A percentile compares a stretch with the other conserved stretches of the same genome.
Conservation (phyloP, 768 basidiomycete species). For the Sistotremastrum niveocremeum region DNA sequence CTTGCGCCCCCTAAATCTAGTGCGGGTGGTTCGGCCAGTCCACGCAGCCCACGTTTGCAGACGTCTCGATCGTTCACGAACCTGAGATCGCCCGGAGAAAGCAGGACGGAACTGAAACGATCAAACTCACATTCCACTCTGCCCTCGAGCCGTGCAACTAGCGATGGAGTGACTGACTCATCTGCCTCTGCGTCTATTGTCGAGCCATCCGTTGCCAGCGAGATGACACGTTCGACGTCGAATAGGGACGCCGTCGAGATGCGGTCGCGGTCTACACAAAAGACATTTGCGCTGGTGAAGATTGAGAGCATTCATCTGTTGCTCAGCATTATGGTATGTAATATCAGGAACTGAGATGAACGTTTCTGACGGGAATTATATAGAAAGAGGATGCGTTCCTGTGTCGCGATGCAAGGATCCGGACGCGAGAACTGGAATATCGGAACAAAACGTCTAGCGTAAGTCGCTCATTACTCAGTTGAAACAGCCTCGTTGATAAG, state of each 20-base stretch:
- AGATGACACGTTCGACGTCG: too few relatives aligned
- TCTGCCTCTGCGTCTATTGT: too few relatives aligned
- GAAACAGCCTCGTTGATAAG: slow-evolving; percentile 2
- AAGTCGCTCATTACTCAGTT: slow-evolving; percentile 17
- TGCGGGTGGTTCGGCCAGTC: too few relatives aligned
- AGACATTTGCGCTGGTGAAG: slow-evolving; percentile 70
- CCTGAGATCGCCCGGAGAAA: background rate
- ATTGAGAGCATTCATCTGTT: slow-evolving; percentile 57
- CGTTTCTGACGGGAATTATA: background rate
- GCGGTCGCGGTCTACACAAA: slow-evolving; percentile 68
- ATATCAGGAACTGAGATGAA: background rate
- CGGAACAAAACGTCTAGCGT: slow-evolving; percentile 77
- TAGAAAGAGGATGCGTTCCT: slow-evolving; percentile 72
- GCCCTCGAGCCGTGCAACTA: too few relatives aligned
- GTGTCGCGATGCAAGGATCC: slow-evolving; percentile 64
- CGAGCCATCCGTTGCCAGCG: too few relatives aligned
- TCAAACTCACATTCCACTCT: too few relatives aligned
- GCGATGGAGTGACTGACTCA: too few relatives aligned
- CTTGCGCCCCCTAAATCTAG: slow-evolving; percentile 15
- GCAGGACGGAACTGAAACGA: too few relatives aligned
- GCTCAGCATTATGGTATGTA: slow-evolving; percentile 48
- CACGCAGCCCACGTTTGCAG: too few relatives aligned
- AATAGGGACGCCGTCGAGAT: slow-evolving; percentile 63
- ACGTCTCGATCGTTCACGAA: slow-evolving; percentile 3
- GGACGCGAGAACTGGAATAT: slow-evolving; percentile 69